Evolutionary conservation across 805 yeast genomes (phyloP).

Genomic region (Scheffersomyces ergatensis): DNA sequence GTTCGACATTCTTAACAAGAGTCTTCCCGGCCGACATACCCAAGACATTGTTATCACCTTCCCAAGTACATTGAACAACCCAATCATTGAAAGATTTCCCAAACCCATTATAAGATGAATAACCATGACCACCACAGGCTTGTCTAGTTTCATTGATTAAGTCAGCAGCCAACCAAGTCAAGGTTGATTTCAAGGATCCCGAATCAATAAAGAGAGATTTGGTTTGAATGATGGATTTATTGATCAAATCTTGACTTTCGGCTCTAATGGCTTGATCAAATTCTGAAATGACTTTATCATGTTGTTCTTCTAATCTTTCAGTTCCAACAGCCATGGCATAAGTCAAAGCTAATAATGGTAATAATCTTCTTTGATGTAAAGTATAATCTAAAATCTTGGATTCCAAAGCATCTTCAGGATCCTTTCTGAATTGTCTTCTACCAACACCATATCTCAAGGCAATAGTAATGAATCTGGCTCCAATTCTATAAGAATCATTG

Average conservation of each 20-base stretch:
- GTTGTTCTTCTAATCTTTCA: slow-evolving; percentile 53
- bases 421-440: slow-evolving; percentile 74
- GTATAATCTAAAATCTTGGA: slow-evolving; percentile 82
- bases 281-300: slow-evolving; percentile 46
- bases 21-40: slow-evolving; percentile 85
- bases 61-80: slow-evolving; percentile 99
- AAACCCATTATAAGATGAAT: slow-evolving; percentile 88
- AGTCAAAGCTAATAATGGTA: slow-evolving; percentile 80
- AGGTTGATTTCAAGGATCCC: slow-evolving; percentile 84
- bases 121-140: slow-evolving; percentile 95
- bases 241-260: slow-evolving; percentile 45
- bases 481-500: slow-evolving; percentile 75
- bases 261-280: slow-evolving; percentile 54
- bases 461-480: slow-evolving; percentile 76
- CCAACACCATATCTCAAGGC: slow-evolving; percentile 88
- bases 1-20: slow-evolving; percentile 49
- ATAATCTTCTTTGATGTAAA: slow-evolving; percentile 80
- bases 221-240: slow-evolving; percentile 53
- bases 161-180: slow-evolving; percentile 81
- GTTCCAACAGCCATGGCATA: slow-evolving; percentile 77
- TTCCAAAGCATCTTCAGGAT: slow-evolving; percentile 37
- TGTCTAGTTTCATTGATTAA: slow-evolving; percentile 89
- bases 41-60: slow-evolving; percentile 90
- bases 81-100: slow-evolving; percentile 88
- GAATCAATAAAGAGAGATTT: slow-evolving; percentile 81